Evolutionary conservation across 148 eudicot genomes (phyloP), one percentile per base, ranked within the genome.

Genomic region (Camellia sinensis): DNA sequence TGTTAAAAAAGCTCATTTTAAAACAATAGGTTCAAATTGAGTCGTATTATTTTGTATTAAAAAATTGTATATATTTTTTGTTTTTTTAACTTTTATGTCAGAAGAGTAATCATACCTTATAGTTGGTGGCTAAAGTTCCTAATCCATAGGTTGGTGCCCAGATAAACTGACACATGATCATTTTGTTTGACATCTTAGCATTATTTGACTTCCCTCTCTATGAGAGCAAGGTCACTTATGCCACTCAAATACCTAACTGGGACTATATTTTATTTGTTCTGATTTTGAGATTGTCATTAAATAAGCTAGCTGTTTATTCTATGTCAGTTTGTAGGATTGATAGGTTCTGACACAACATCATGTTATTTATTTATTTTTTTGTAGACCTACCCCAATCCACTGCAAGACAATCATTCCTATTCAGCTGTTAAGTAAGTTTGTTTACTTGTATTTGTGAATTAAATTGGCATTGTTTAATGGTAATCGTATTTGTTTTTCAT

Each of bases 311-410:
- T 64, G 10, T 22, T 50, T 0, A 10, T 52, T 21, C 57, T 18
- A 3, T 14, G 10, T 74, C 43, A 37, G 19, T 29, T 40, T 56
- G 17, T 4, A 54, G 61, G 22, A 60, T 5, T 60, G 53, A 48
- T 62, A 19, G 11, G 8, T 50, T 64, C 71, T 46, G 57, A 50
- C 44, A 29, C 50, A 46, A 10, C 10, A n/a, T 29, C 66, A 18
- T 75, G 29, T 76, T 19, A 2, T 59, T 69, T 71, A 59, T 67
- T 21, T 0, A 45, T 13, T 4, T 79, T 63, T 71, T 18, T 54
- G 46, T 70, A 79, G 81, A 48, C 81, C 29, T 79, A 79, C 19
- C 76, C 60, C 75, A 79, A 79, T 62, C 81, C 81, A 61, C 48
- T 79, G 70, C 69, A 48, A 60, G 37, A 64, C 60, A 71, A 79